Base-by-base conservation (phyloP, 1,139 yeast genomes). In the Pichia sp. region DNA sequence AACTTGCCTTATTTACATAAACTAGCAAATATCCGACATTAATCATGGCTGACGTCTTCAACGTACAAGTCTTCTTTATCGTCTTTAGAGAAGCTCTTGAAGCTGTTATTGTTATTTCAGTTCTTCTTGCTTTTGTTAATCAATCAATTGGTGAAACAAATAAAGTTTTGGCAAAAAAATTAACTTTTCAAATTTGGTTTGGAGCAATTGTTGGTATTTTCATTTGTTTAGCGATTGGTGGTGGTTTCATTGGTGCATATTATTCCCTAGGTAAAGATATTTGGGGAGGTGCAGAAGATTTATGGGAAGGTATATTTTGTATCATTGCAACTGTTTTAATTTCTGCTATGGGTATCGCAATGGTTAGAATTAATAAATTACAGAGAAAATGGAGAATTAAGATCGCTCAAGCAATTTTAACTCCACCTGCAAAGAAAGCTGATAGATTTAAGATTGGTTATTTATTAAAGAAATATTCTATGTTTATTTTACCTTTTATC, bases 351-450 rank as follows among this genome's bases (percentile, higher is more conserved):
- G 97, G 97, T 43, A 69, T 90, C 55, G 94, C 95, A 59, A 85
- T 90, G 83, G 74, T 90, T 58, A 76, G 96, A 62, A 75, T 90
- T 61, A 87, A 90, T 65, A 90, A 89, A 69, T 76, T 90, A 80
- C 82, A 86, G 65, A 92, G 81, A 57, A 90, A 89, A 67, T 90
- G 96, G 87, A 81, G 96, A 70, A 73, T 87, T 54, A 90, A 90
- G 68, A 74, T 90, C 58, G 95, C 96, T 20, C 76, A 75, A 52
- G 85, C 94, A 35, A 52, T 59, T 45, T 49, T 62, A 39, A 51
- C 59, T 27, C 50, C 55, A 26, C 73, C 76, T 28, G 52, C 56
- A 10, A 55, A 55, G n/a, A 62, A 55, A 41, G 56, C 56, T 41
- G 71, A 68, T 41, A 61, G 70, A 52, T 71, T 70, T 54, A 70